Percentiles rank a stretch among this genome's conserved stretches.
These are phyloP conservation scores for Exutisphaerella laricina DNA, from an alignment of 2,329 filamentous ascomycete genomes.

Conservation along the genomic window DNA sequence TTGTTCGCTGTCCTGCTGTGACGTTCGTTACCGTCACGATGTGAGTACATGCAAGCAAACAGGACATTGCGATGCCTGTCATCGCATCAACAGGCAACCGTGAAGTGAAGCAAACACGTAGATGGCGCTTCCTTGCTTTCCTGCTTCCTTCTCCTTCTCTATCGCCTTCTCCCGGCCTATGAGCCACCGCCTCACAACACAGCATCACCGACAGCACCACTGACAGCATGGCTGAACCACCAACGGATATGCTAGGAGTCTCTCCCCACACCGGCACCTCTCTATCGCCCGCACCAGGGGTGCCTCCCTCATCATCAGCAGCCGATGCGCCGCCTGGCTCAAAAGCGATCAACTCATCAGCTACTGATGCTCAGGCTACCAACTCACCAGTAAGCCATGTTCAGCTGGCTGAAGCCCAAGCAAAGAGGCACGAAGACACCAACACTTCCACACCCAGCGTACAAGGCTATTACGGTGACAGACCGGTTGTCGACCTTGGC, in stretches of 20 bases:
- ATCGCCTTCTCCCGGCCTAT: not conserved
- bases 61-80: not conserved
- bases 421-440: too few relatives aligned
- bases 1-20: too few relatives aligned
- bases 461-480: too few relatives aligned
- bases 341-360: not conserved
- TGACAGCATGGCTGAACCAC: not conserved
- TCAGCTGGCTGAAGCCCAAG: too few relatives aligned
- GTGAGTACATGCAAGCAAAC: too few relatives aligned
- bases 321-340: not conserved
- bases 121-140: too few relatives aligned
- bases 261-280: not conserved
- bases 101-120: constrained; percentile 1
- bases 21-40: too few relatives aligned
- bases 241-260: not conserved
- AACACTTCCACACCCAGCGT: too few relatives aligned
- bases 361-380: not conserved
- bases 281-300: not conserved
- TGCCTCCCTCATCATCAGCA: not conserved
- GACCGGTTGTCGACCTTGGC: not conserved
- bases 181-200: too few relatives aligned
- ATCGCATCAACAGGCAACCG: not conserved
- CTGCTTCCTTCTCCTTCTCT: not conserved
- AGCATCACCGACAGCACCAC: too few relatives aligned
- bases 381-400: not conserved